These are phyloP conservation scores for Rossbeevera mucosa DNA, from an alignment of 768 basidiomycete genomes.

Conservation along the genomic window DNA sequence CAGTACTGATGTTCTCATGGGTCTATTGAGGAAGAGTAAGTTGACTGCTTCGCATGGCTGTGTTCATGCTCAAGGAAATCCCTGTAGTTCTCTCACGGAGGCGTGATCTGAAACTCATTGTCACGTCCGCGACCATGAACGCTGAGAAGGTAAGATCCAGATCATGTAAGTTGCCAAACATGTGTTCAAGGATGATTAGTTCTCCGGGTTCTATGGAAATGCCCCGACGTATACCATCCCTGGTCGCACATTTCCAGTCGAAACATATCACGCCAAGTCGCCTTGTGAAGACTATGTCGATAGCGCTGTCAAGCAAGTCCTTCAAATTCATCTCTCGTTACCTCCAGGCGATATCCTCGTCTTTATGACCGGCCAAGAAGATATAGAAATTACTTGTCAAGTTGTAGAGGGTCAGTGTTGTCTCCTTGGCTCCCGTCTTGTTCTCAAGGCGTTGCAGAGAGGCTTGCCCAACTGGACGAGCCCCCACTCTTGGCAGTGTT, in stretches of 20 bases:
- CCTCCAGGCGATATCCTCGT: constrained; percentile 94
- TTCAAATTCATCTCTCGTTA: constrained; percentile 91
- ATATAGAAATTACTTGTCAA: constrained; percentile 95
- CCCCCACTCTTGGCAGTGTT: constrained; percentile 84
- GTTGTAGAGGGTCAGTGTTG: constrained; percentile 72
- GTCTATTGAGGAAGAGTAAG: constrained; percentile 87
- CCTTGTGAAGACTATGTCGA: constrained; percentile 99
- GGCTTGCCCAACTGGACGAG: constrained; percentile 87
- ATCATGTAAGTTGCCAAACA: background rate
- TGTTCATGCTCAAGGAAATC: constrained; percentile 3
- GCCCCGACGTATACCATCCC: constrained; percentile 94
- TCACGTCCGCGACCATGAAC: constrained; percentile 99
- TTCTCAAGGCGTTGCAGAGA: constrained; percentile 51
- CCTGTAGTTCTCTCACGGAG: constrained; percentile 74
- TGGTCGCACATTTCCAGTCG: constrained; percentile 95
- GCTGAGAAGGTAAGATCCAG: constrained; percentile 75
- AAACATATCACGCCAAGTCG: constrained; percentile 92
- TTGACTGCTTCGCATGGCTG: background rate
- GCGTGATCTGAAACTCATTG: constrained; percentile 91
- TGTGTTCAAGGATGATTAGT: constrained; percentile 43
- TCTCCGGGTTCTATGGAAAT: constrained; percentile 92
- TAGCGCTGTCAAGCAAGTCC: constrained; percentile 94
- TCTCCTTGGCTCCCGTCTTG: background rate
- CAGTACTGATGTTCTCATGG: constrained; percentile 98
- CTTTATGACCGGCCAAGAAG: constrained; percentile 99